Base-by-base conservation (phyloP, 257 asterid genomes). In the Solanum peruvianum region DNA sequence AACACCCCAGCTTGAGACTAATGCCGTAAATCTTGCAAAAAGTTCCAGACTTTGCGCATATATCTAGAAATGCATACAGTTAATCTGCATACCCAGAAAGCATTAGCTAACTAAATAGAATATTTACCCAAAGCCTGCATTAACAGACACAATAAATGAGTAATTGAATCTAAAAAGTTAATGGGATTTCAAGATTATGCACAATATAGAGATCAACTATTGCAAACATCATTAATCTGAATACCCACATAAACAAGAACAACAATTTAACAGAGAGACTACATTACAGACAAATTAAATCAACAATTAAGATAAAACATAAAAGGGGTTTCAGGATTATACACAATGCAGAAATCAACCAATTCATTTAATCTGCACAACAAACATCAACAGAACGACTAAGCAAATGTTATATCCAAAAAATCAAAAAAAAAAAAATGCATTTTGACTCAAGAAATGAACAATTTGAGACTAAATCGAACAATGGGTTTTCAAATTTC, bases 131-230 rank as follows among this genome's bases (percentile, higher is more conserved):
- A 80, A 47, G 41, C 85, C 85, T 80, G 85, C 85, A 80, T 45
- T 80, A 29, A 18, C 27, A 80, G 42, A 47, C 18, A 80, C 44
- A 47, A 47, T 18, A 25, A 47, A 47, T 80, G 25, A 80, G 67
- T 13, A 47, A 80, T 47, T 47, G 27, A 16, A 49, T 15, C 67
- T 9, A 27, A 16, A 80, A 18, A 16, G 29, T 45, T 9, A 47
- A 27, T 80, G 85, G 44, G 85, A 6, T 80, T 80, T 80, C 85
- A 47, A 80, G 85, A 47, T 80, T 80, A 80, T 45, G 12, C 39
- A 78, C 84, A 25, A 77, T 78, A 78, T n/a, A 86, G 52, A 89
- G 80, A 62, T 64, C 70, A 88, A 84, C n/a, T 49, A 64, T n/a
- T 11, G 29, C 27, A 52, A 14, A 56, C 5, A 62, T 11, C 70